Evolutionary conservation across 306 rosid genomes (phyloP), one percentile per base, ranked within the genome.

Genomic region (Pterocarpus santalinus): DNA sequence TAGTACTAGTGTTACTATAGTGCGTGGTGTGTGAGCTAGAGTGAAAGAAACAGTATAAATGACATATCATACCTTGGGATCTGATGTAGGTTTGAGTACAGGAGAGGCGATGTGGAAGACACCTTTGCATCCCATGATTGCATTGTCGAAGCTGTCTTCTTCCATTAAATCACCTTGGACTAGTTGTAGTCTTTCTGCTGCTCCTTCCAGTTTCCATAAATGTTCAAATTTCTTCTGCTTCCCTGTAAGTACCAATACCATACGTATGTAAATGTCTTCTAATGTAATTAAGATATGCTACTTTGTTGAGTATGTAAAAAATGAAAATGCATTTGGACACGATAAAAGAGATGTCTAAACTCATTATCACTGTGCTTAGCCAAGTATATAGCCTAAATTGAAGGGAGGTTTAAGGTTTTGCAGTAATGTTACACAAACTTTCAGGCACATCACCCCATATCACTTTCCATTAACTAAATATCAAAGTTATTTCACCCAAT

Each of bases 81-180:
- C 88, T 38, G 94, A 76, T 4, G 88, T 72, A 78, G 77, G 80
- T 51, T 57, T 90, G 33, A 90, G 78, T 3, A 93, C 99, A 13
- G 99, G 99, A 43, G 98, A 95, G 79, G 98, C 98, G 0, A 94
- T 87, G 79, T 95, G 98, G 85, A 95, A 95, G 46, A 95, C 94
- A 32, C 98, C 97, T 72, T 86, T 83, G 73, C 99, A 93, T 68
- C 94, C 99, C 56, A 80, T 80, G 73, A 95, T 87, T 0, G 96
- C 98, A 4, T 87, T 81, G 77, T 93, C 99, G 32, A 95, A 95
- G 85, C 97, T 93, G 4, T 88, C 83, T 83, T 91, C 90, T 72
- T 86, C 90, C 92, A 87, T 86, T 51, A 93, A 83, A 82, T 93
- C 91, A 41, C 96, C 99, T 89, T 79, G 86, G 52, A 95, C 89